Conservation (phyloP, 768 basidiomycete genomes). For the Termitomyces sp. region DNA sequence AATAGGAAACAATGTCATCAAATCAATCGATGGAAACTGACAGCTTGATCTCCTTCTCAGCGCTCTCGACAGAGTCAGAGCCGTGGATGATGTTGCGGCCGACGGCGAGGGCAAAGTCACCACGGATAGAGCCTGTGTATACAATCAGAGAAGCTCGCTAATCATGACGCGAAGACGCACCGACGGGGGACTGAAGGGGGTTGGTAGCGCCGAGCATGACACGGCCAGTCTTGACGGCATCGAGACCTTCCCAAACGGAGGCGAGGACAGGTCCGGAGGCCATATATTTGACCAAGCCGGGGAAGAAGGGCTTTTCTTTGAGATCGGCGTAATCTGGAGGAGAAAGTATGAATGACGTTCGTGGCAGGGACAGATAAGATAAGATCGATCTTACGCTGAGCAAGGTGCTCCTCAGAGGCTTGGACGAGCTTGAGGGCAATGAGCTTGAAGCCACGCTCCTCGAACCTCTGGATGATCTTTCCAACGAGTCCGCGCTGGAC, state of each 20-base stretch:
- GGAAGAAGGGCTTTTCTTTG: conserved; percentile 93
- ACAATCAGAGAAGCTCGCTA: conserved; percentile 3
- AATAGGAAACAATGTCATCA: conserved; percentile 5
- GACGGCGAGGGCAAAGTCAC: conserved; percentile 90
- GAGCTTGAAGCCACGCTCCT: conserved; percentile 98
- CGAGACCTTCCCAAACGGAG: conserved; percentile 94
- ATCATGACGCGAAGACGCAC: conserved; percentile 38
- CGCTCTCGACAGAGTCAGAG: conserved; percentile 83
- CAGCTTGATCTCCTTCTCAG: conserved; percentile 94
- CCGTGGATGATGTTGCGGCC: conserved; percentile 95
- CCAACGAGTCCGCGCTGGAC: conserved; percentile 96
- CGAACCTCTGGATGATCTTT: conserved; percentile 94
- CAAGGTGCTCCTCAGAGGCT: conserved; percentile 79
- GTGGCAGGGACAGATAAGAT: conserved; percentile 7
- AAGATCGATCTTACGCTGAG: conserved; percentile 63
- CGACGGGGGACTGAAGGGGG: conserved; percentile 85
- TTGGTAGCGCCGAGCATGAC: conserved; percentile 96
- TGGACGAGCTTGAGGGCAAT: conserved; percentile 89
- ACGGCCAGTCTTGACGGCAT: conserved; percentile 94
- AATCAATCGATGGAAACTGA: conserved; percentile 34
- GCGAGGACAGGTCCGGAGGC: conserved; percentile 91
- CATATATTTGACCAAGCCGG: conserved; percentile 95
- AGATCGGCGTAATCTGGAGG: conserved; percentile 91
- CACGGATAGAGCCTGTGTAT: conserved; percentile 83
- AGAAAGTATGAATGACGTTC: conserved; percentile 10